Base-by-base conservation (phyloP, 2,329 filamentous ascomycete genomes). In the Harringtonia aguacate region DNA sequence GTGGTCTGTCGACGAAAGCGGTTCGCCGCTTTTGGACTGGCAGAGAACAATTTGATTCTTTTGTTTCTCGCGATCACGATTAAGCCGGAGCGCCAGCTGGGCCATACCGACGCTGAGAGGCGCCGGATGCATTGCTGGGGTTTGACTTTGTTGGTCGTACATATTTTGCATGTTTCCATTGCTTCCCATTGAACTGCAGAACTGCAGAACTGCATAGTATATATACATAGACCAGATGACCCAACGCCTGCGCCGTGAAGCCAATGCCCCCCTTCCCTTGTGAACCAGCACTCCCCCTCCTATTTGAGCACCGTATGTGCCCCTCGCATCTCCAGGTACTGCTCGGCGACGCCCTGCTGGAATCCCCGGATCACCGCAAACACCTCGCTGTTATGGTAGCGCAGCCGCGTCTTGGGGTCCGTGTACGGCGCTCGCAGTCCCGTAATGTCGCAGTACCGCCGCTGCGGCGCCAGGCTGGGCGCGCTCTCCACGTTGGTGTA, bases 41-140 rank as follows among this genome's bases (percentile, higher is more conserved):
- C 88, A 83, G 72, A 94, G 76, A 94, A 64, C 62, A 77, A 75
- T 63, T 48, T 28, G 27, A 44, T n/a, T n/a, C n/a, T n/a, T n/a
- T n/a, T n/a, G n/a, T n/a, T n/a, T n/a, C n/a, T n/a, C n/a, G 31
- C 57, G 84, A 86, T 86, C 85, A 82, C 86, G 83, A 94, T 92
- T 95, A 95, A 95, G 89, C 89, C 88, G 89, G 89, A 94, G 88
- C 86, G 78, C 77, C 81, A 51, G 47, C 82, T 81, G 79, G 89
- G 17, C 81, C 76, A 79, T 75, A n/a, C 79, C 73, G 71, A 70
- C 67, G 67, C 77, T 70, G 85, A 94, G 68, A 94, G 84, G 77
- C 71, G 62, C 62, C 66, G 70, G 79, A 79, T 84, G 86, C 81
- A 79, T 95, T 84, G 86, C 82, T 78, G 81, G 75, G 70, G 86